Conservation (phyloP, 768 basidiomycete species). For the Leccinum subgranulosum region DNA sequence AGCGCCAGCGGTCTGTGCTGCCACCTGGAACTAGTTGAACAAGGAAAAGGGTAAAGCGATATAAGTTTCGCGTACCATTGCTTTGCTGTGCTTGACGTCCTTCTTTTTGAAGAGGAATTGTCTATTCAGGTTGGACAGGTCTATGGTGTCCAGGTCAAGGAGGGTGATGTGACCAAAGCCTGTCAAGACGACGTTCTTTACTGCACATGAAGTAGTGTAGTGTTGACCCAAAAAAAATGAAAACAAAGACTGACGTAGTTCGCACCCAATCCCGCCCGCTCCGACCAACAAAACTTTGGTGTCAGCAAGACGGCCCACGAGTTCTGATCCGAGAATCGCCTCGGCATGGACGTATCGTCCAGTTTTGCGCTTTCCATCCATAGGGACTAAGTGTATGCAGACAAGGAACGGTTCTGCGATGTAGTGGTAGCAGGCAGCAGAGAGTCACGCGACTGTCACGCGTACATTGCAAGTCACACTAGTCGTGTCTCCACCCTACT, state of each 20-base stretch:
- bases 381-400: not conserved
- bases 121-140: constrained; percentile 94
- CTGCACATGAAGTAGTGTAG: constrained; percentile 37
- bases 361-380: constrained; percentile 7
- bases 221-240: not conserved
- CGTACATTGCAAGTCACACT: constrained; percentile 16
- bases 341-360: constrained; percentile 59
- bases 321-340: constrained; percentile 76
- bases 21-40: constrained; percentile 49
- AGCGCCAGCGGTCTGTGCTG: constrained; percentile 73
- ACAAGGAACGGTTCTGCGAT: not conserved
- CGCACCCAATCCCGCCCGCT: constrained; percentile 96
- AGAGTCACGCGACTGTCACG: constrained; percentile 30
- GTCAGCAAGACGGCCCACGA: constrained; percentile 55
- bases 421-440: not conserved
- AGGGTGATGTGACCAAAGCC: constrained; percentile 93
- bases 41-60: not conserved
- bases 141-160: constrained; percentile 96
- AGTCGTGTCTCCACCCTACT: constrained; percentile 54
- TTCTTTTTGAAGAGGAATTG: constrained; percentile 97
- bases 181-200: constrained; percentile 92
- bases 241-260: constrained; percentile 61
- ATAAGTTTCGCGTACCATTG: constrained; percentile 52
- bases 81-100: constrained; percentile 96
- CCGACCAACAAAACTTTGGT: constrained; percentile 87